These are phyloP conservation scores for Micractinium sp. DNA, from an alignment of 139 green algal genomes.

Conservation along the genomic window DNA sequence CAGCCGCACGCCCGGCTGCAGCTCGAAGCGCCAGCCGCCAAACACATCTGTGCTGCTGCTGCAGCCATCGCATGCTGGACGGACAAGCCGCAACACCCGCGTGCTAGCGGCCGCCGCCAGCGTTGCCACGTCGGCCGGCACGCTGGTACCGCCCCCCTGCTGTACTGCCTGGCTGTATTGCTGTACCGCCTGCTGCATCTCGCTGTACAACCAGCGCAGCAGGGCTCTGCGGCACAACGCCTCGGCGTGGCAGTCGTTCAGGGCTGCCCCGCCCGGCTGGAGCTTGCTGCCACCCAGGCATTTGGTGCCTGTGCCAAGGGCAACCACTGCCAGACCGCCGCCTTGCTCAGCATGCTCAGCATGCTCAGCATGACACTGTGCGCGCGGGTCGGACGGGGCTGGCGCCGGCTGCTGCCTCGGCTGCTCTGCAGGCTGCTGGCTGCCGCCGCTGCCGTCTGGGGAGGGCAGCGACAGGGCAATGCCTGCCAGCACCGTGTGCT, in stretches of 20 bases:
- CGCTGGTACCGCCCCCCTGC: background rate
- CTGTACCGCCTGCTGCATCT: constrained; percentile 42
- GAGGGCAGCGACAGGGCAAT: constrained; percentile 38
- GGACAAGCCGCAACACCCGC: constrained; percentile 14
- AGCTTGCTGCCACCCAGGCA: constrained; percentile 61
- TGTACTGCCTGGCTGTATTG: background rate
- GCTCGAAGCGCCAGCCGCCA: constrained; percentile 42
- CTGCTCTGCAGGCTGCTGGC: background rate
- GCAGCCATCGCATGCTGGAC: background rate
- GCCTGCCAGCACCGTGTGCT: constrained; percentile 82
- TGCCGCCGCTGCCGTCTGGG: background rate
- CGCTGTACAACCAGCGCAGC: constrained; percentile 70
- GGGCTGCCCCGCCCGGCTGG: constrained; percentile 29
- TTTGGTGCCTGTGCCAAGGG: constrained; percentile 86
- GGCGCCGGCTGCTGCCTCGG: background rate
- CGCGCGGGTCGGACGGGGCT: too few relatives aligned
- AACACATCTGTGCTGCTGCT: background rate
- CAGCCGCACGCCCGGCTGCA: constrained; percentile 63
- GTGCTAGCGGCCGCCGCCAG: background rate
- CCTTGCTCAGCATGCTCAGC: too few relatives aligned
- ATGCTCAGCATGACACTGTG: too few relatives aligned
- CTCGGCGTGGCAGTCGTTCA: constrained; percentile 89
- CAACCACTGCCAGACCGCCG: constrained; percentile 51
- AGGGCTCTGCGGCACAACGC: constrained; percentile 71
- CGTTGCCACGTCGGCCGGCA: background rate